Base-by-base conservation (phyloP, 2,329 filamentous ascomycete species). In the Bipolaris sorokiniana region DNA sequence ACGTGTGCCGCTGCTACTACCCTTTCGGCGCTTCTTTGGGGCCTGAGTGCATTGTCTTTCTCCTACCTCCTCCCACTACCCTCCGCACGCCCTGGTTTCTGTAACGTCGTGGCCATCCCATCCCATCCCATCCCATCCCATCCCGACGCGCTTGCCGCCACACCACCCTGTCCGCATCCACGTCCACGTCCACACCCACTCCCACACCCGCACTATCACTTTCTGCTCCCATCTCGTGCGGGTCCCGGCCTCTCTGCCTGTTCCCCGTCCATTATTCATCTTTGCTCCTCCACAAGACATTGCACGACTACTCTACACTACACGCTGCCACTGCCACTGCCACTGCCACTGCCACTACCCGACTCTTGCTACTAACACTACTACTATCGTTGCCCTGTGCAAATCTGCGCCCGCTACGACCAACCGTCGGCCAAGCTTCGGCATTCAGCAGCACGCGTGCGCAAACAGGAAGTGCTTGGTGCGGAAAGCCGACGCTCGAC, bases 401-500 rank as follows among this genome's bases (percentile, higher is more conserved):
- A 38, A 40, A 26, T 45, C 42, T 28, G 42, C 26, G 42, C 42
- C 22, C 23, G 20, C 49, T 54, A 57, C 56, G 51, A 57, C 56
- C 58, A 48, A 49, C 36, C 46, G 46, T 46, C 57, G 48, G 42
- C 52, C 65, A 67, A 68, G 61, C 65, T 63, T 64, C 65, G 65
- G 65, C 67, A 53, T 56, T 47, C 49, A 67, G 56, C 61, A 66
- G 63, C 52, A 48, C 38, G 38, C 58, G 52, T 54, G 38, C 58
- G 52, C 54, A 69, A 66, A 53, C 64, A 66, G 61, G 62, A 61
- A 64, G 62, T 41, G 59, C 64, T 38, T 49, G 44, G 54, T 53
- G 63, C 66, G 67, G 58, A 68, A 66, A 64, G 62, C 69, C 69
- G 66, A 64, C 53, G 62, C 58, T 57, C 42, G 42, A 55, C 47